Percentiles rank a stretch among this genome's conserved stretches.
Conservation (phyloP, 495 filamentous ascomycete species). For the Pyrenopolyporus hunteri region DNA sequence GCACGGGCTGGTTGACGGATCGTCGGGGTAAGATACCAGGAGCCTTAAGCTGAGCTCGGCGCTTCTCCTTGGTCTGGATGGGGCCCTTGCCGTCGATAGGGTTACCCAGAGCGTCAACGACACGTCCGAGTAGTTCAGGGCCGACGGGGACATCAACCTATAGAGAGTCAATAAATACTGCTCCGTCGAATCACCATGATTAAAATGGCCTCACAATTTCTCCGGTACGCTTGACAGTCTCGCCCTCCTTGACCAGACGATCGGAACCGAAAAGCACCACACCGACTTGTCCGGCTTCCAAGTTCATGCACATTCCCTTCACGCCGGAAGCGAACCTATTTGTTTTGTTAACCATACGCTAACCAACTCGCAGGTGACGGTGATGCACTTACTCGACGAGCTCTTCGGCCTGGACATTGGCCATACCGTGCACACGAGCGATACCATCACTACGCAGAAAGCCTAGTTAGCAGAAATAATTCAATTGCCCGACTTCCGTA, state of each 20-base stretch:
- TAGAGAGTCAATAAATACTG: conserved; percentile 11
- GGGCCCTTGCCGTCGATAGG: conserved; percentile 99
- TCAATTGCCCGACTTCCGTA: conserved; percentile 11
- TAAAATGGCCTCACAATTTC: conserved; percentile 79
- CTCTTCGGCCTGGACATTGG: conserved; percentile 99
- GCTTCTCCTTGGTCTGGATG: conserved; percentile 85
- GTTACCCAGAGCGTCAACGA: conserved; percentile 97
- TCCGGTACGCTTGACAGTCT: conserved; percentile 99
- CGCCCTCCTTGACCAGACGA: conserved; percentile 99
- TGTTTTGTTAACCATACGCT: conserved; percentile 38
- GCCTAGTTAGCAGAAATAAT: conserved; percentile 48
- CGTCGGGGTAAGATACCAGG: conserved; percentile 95
- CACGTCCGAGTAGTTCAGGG: conserved; percentile 90
- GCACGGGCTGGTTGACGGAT: conserved; percentile 97
- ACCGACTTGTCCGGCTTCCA: conserved; percentile 99
- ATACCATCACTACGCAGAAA: conserved; percentile 93
- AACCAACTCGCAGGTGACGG: conserved; percentile 11
- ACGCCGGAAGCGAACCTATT: conserved; percentile 97
- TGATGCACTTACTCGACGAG: conserved; percentile 93
- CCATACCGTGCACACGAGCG: conserved; percentile 99
- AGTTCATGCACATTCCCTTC: conserved; percentile 99
- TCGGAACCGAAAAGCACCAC: conserved; percentile 99
- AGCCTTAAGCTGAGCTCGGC: conserved; percentile 98
- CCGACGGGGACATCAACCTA: conserved; percentile 98
- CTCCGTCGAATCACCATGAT: not conserved